phyloP scores from a whole-genome alignment of 2,329 filamentous ascomycete species.

The Capronia coronata region DNA sequence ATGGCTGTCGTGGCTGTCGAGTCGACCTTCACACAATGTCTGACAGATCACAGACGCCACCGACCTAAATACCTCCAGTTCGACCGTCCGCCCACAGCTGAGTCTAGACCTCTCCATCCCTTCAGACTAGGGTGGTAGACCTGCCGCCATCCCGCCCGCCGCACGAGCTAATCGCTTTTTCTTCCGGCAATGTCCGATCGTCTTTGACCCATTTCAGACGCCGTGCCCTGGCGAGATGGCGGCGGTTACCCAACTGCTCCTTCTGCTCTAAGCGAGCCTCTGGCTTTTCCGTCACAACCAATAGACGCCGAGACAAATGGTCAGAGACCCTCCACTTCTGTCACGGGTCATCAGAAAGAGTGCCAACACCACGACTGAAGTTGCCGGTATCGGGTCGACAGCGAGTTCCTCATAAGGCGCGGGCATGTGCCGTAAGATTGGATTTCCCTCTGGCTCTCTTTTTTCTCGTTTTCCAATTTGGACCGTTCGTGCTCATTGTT shows the following conservation, averaged over 20 bases:
- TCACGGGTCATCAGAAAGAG: neutral
- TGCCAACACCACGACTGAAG: neutral
- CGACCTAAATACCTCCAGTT: no score
- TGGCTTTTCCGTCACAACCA: neutral
- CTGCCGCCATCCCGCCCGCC: neutral
- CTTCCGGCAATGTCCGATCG: neutral
- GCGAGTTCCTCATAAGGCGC: constrained; percentile 3
- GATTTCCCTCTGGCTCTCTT: neutral
- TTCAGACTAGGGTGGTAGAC: no score
- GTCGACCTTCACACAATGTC: no score
- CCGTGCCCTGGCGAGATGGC: neutral
- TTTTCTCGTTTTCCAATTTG: neutral
- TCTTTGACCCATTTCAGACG: neutral
- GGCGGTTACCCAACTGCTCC: neutral
- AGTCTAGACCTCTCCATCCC: neutral
- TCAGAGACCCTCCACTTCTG: neutral
- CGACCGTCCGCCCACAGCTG: no score
- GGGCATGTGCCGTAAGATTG: neutral
- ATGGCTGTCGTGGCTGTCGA: no score
- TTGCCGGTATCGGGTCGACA: constrained; percentile 6
- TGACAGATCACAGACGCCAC: no score
- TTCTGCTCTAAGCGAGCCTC: neutral
- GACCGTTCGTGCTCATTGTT: neutral
- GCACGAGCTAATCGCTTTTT: neutral
- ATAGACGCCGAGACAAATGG: neutral